These are phyloP conservation scores for Coemansia sp. DNA, from an alignment of 192 early-diverging fungal species.

Conservation along the genomic window DNA sequence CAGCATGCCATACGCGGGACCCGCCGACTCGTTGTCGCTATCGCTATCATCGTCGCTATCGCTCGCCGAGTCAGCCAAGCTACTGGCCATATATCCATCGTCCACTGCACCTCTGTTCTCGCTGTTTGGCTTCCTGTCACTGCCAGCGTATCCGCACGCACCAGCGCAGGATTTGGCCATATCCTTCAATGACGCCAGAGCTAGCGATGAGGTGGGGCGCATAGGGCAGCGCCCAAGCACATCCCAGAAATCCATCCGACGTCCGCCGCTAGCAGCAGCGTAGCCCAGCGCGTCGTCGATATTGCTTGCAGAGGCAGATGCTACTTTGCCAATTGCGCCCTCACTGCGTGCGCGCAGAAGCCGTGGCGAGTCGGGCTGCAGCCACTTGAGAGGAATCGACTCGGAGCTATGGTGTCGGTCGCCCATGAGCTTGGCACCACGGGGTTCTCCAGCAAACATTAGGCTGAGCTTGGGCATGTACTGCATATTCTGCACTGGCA, in stretches of 20 bases:
- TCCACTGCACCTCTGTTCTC: neutral
- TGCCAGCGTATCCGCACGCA: neutral
- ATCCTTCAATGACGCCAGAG: slow-evolving; percentile 36
- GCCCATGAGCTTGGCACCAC: neutral
- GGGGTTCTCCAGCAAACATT: neutral
- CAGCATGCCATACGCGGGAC: neutral
- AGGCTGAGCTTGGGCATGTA: slow-evolving; percentile 51
- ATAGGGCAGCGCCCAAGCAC: slow-evolving; percentile 45
- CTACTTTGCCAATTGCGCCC: neutral
- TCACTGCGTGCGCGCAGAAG: slow-evolving; percentile 5
- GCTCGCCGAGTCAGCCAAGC: slow-evolving; percentile 2
- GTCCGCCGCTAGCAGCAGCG: too few species aligned
- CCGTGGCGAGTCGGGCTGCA: neutral
- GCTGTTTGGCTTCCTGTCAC: neutral
- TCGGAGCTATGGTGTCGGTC: slow-evolving; percentile 3
- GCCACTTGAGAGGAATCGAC: neutral
- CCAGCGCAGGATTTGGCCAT: slow-evolving; percentile 20
- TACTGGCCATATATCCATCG: slow-evolving; percentile 1
- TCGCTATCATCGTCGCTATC: slow-evolving; percentile 16
- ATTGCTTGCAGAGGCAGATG: neutral
- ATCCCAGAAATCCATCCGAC: slow-evolving; percentile 38
- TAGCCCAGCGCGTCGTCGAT: neutral
- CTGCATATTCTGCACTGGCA: slow-evolving; percentile 53
- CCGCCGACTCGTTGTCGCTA: neutral
- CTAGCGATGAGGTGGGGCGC: slow-evolving; percentile 49